These are phyloP conservation scores for Pseudodiploospora longispora DNA, from an alignment of 2,329 filamentous ascomycete genomes.

Conservation along the genomic window DNA sequence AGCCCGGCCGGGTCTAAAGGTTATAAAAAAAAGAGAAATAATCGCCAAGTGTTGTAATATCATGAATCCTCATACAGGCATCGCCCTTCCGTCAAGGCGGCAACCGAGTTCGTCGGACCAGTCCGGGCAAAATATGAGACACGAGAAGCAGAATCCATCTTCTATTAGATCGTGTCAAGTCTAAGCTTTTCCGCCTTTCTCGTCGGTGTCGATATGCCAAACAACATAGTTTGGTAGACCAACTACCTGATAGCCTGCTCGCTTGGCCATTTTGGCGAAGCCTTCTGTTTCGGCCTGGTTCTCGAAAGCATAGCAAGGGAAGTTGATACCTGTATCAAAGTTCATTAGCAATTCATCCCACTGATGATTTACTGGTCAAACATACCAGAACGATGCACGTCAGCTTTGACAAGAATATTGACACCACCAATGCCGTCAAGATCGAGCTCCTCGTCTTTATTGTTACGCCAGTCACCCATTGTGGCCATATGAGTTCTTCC, in stretches of 20 bases:
- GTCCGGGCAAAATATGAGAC: slow-evolving; percentile 15
- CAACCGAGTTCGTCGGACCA: slow-evolving; percentile 11
- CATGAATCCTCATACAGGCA: slow-evolving; percentile 19
- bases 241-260: slow-evolving; percentile 85
- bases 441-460: slow-evolving; percentile 86
- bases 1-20: slow-evolving; percentile 6
- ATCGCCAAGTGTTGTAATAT: slow-evolving; percentile 12
- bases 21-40: not conserved
- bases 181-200: slow-evolving; percentile 75
- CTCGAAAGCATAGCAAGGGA: slow-evolving; percentile 92
- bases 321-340: slow-evolving; percentile 71
- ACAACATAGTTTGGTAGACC: slow-evolving; percentile 96
- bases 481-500: slow-evolving; percentile 81
- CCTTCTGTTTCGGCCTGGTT: slow-evolving; percentile 99
- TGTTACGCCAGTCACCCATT: slow-evolving; percentile 86
- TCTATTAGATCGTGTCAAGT: slow-evolving; percentile 1
- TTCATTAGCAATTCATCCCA: slow-evolving; percentile 15
- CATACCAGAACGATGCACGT: slow-evolving; percentile 88
- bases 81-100: slow-evolving; percentile 11
- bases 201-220: slow-evolving; percentile 95
- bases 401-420: slow-evolving; percentile 94
- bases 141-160: slow-evolving; percentile 8
- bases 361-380: slow-evolving; percentile 6
- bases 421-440: slow-evolving; percentile 96
- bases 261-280: slow-evolving; percentile 97